Percentiles rank a stretch among this genome's conserved stretches.
phyloP scores from a whole-genome alignment of 139 green algal genomes.

The Astrephomene gubernaculifera region DNA sequence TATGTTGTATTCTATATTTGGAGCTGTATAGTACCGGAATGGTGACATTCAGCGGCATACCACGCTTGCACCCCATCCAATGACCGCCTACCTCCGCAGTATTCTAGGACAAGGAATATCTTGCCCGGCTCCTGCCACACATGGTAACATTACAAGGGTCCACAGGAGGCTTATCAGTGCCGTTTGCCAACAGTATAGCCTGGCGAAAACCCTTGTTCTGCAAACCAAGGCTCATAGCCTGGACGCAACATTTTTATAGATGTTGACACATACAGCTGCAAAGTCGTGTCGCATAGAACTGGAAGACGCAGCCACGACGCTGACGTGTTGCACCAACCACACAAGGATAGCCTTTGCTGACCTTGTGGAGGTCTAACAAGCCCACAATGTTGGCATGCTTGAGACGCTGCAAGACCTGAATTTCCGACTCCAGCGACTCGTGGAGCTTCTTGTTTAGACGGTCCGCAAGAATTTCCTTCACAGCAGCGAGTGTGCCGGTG shows the following conservation, averaged over 20 bases:
- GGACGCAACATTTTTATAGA: too few species aligned
- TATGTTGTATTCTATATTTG: too few species aligned
- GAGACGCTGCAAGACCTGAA: constrained; percentile 85
- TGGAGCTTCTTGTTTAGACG: constrained; percentile 91
- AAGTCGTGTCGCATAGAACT: neutral
- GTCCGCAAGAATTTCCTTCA: constrained; percentile 94
- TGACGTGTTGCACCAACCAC: constrained; percentile 19
- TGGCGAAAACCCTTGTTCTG: neutral
- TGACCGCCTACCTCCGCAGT: constrained; percentile 66
- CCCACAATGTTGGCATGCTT: constrained; percentile 92
- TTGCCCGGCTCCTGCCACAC: constrained; percentile 62
- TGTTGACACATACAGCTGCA: neutral
- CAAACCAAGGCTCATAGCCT: too few species aligned
- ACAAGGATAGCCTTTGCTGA: constrained; percentile 41
- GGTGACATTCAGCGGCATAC: too few species aligned
- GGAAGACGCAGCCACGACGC: neutral
- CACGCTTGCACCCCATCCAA: too few species aligned
- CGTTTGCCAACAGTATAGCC: neutral
- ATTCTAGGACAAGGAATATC: constrained; percentile 95
- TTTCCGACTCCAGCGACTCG: constrained; percentile 90
- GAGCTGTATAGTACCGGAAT: too few species aligned
- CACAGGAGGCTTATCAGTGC: too few species aligned
- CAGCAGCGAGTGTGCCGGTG: constrained; percentile 76
- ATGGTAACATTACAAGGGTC: too few species aligned
- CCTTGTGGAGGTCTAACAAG: constrained; percentile 90